phyloP scores from a whole-genome alignment of 129 eudicot genomes.

The Pseudognaphalium luteoalbum region DNA sequence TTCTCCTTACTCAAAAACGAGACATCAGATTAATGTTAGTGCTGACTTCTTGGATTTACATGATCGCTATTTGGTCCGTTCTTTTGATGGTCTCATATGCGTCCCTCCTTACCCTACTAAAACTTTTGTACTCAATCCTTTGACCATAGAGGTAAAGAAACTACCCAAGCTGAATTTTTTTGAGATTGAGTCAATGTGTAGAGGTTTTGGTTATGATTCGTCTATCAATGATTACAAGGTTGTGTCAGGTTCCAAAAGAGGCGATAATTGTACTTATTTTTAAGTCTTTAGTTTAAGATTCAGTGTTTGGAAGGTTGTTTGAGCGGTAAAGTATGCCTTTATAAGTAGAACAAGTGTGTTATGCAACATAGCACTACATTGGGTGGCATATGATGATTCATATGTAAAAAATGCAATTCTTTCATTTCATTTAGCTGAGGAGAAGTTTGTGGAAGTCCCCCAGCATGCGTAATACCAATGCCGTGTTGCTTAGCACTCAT shows the following conservation, averaged over 20 bases:
- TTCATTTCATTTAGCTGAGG: slow-evolving; percentile 21
- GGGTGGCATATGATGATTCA: slow-evolving; percentile 10
- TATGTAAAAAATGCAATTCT: background rate
- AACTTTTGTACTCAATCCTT: background rate
- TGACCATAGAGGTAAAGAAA: background rate
- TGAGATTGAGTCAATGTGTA: background rate
- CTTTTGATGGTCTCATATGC: slow-evolving; percentile 1
- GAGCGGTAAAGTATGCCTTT: slow-evolving; percentile 5
- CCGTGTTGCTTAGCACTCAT: background rate
- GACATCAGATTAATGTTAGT: background rate
- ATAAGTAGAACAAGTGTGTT: slow-evolving; percentile 1
- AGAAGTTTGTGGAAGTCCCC: background rate
- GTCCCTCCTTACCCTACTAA: background rate
- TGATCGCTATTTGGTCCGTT: background rate
- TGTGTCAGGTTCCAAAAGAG: background rate
- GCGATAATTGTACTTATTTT: background rate
- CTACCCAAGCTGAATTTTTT: background rate
- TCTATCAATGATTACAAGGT: background rate
- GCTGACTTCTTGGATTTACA: background rate
- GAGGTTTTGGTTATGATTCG: background rate
- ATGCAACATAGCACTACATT: slow-evolving; percentile 31
- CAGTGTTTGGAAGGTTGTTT: slow-evolving; percentile 20
- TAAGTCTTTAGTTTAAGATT: slow-evolving; percentile 25
- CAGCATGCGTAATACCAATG: background rate
- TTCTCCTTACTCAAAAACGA: background rate